Evolutionary conservation across 2,329 filamentous ascomycete species (phyloP).

Genomic region (Venturia effusa): DNA sequence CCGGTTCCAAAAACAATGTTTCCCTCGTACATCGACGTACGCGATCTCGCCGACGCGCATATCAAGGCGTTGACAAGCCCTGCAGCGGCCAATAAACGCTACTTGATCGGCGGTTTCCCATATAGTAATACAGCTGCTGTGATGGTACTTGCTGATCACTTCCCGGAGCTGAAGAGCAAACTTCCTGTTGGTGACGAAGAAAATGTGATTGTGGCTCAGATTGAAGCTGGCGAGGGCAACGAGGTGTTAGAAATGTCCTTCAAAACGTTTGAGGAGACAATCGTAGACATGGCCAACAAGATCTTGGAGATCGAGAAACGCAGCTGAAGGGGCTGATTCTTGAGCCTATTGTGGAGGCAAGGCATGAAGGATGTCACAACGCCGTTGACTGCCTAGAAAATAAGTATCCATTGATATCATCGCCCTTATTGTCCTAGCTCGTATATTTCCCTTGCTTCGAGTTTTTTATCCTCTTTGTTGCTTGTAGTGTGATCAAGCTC

Average conservation of each 20-base stretch:
- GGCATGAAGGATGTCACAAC: not conserved
- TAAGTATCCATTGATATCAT: not conserved
- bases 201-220: constrained; percentile 17
- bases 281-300: constrained; percentile 18
- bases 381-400: not conserved
- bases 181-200: constrained; percentile 34
- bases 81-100: constrained; percentile 50
- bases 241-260: constrained; percentile 17
- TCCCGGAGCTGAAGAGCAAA: constrained; percentile 39
- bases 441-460: not conserved
- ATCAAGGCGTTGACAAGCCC: constrained; percentile 46
- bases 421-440: not conserved
- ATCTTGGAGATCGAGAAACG: constrained; percentile 19
- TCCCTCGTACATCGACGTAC: constrained; percentile 37
- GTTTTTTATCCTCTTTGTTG: not conserved
- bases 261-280: constrained; percentile 18
- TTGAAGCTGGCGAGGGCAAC: constrained; percentile 16
- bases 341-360: not conserved
- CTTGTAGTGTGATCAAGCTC: not conserved
- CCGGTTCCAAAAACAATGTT: constrained; percentile 46
- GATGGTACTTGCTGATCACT: constrained; percentile 34
- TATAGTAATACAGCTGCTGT: constrained; percentile 39
- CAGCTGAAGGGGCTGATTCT: not conserved
- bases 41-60: constrained; percentile 51
- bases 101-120: constrained; percentile 44